Conservation (phyloP, 495 filamentous ascomycete genomes). For the Aspergillus olivimuriae region DNA sequence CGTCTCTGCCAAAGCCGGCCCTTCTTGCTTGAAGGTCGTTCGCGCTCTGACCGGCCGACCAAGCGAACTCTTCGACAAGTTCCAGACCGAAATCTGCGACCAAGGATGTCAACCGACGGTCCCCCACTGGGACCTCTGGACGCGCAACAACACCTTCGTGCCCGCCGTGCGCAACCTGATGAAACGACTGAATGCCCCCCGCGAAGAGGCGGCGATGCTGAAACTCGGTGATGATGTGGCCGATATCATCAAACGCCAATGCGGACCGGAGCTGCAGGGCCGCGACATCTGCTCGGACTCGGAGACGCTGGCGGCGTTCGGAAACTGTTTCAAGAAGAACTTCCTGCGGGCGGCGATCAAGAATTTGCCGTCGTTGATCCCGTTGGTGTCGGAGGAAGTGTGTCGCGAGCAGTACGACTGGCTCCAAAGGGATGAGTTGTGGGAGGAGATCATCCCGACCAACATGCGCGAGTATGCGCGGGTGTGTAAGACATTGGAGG, state of each 20-base stretch:
- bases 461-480: constrained; percentile 40
- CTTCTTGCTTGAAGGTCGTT: constrained; percentile 34
- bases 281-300: constrained; percentile 34
- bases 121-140: constrained; percentile 42
- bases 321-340: constrained; percentile 38
- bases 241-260: constrained; percentile 31
- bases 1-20: constrained; percentile 24
- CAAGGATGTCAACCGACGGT: constrained; percentile 36
- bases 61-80: constrained; percentile 29
- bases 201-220: constrained; percentile 28
- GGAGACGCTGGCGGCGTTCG: constrained; percentile 33
- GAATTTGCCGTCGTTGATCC: constrained; percentile 28
- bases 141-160: constrained; percentile 37
- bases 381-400: constrained; percentile 34
- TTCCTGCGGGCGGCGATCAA: constrained; percentile 30
- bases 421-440: constrained; percentile 30
- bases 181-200: constrained; percentile 27
- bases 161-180: constrained; percentile 36
- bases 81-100: constrained; percentile 38
- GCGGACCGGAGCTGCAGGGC: constrained; percentile 27
- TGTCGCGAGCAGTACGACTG: constrained; percentile 33
- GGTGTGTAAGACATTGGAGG: constrained; percentile 27
- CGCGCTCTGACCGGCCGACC: constrained; percentile 31
- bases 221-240: constrained; percentile 39
- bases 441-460: constrained; percentile 35